Evolutionary conservation across 2,329 filamentous ascomycete species (phyloP).

Genomic region (Stagonosporopsis rhizophila): DNA sequence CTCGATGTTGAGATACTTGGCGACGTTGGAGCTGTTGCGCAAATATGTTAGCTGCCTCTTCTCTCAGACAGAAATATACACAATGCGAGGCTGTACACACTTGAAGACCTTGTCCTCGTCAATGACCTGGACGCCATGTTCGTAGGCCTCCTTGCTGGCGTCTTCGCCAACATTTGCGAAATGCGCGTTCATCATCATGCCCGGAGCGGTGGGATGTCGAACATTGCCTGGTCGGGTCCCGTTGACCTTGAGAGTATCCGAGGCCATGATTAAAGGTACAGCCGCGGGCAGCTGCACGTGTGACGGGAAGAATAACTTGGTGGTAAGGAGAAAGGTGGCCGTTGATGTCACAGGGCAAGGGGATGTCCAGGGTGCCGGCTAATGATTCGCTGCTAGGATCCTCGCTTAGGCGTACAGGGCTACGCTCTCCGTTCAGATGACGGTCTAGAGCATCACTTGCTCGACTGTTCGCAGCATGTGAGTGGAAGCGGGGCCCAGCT

Average conservation of each 20-base stretch:
- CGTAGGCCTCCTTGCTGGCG: constrained; percentile 72
- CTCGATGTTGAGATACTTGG: constrained; percentile 80
- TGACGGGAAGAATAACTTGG: constrained; percentile 43
- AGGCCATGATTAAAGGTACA: constrained; percentile 39
- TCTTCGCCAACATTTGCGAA: constrained; percentile 74
- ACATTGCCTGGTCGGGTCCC: constrained; percentile 46
- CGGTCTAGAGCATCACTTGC: constrained; percentile 34
- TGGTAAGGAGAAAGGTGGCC: constrained; percentile 39
- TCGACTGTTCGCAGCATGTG: constrained; percentile 11
- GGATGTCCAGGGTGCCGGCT: constrained; percentile 27
- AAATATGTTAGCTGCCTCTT: constrained; percentile 28
- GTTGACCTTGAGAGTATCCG: constrained; percentile 42
- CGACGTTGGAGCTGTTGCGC: constrained; percentile 71
- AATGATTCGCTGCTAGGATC: constrained; percentile 38
- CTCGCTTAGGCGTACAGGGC: constrained; percentile 42
- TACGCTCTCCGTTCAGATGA: constrained; percentile 37
- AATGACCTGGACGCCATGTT: constrained; percentile 95
- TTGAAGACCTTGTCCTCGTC: constrained; percentile 98
- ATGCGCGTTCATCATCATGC: constrained; percentile 74
- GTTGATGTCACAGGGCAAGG: constrained; percentile 49
- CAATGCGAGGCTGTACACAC: constrained; percentile 60
- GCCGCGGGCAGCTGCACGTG: constrained; percentile 37
- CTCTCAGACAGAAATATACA: not conserved
- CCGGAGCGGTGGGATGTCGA: constrained; percentile 53
- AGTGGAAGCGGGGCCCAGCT: constrained; percentile 8